Base-by-base conservation (phyloP, 2,329 filamentous ascomycete genomes). In the Claviceps arundinis region DNA sequence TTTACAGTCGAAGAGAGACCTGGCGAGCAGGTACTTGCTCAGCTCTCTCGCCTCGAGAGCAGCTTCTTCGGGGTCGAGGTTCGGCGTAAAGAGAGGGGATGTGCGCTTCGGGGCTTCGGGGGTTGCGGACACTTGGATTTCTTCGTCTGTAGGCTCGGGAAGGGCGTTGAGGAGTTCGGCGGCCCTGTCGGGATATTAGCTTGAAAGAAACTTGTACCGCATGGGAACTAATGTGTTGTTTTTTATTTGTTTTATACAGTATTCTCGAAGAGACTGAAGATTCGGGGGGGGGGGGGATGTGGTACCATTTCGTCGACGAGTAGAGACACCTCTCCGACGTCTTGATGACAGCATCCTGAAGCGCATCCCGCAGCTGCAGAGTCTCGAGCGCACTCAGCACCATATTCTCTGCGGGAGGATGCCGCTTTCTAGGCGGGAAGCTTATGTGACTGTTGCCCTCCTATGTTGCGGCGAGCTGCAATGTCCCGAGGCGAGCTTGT, bases 241-340 rank as follows among this genome's bases (percentile, higher is more conserved):
- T 22, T 14, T 5, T 42, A 11, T 13, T 19, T 4, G 4, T 42
- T 42, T 22, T 42, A 1, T 42, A 9, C 13, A 19, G 9, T 22
- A 9, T 42, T 13, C 38, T 19, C 16, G 7, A 16, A 16, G 16
- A 41, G 4, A 9, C 17, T n/a, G n/a, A 2, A 41, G 16, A 41
- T 22, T 42, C 3, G 22, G 22, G 22, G 8, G 43, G 26, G 14
- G 4, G 41, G 19, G 16, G 11, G 22, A 13, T 1, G 9, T 4
- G 24, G 9, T 44, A 95, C 93, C 93, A 98, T 81, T 97, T 97
- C 30, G 93, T 85, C 6, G 91, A 93, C 62, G 96, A 90, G 64
- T 96, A 97, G 13, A 98, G 78, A 67, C 93, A 95, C 66, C 93
- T 77, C 65, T 98, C 93, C 1, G 89, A 95, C 71, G 90, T 97